Conservation (phyloP, 1,139 yeast genomes). For the Debaryomyces udenii region DNA sequence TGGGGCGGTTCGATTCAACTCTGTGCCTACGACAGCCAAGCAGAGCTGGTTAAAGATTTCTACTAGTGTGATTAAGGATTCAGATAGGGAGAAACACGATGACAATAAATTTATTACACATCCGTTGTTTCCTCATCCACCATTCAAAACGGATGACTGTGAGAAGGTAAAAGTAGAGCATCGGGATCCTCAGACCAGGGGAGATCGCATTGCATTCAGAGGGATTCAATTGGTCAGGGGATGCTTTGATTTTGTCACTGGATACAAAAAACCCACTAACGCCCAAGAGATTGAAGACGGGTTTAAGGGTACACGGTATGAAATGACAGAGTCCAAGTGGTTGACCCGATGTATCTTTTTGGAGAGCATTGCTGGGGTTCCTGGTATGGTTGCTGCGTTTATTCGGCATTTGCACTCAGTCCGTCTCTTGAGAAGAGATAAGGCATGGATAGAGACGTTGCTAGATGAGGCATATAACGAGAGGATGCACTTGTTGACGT, state of each 20-base stretch:
- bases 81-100: constrained; percentile 29
- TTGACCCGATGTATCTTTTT: constrained; percentile 66
- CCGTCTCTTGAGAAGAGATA: constrained; percentile 63
- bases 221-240: constrained; percentile 50
- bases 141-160: constrained; percentile 50
- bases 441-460: constrained; percentile 77
- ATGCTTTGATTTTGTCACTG: constrained; percentile 64
- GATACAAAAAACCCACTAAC: constrained; percentile 57
- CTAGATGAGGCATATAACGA: constrained; percentile 80
- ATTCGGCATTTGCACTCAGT: constrained; percentile 66
- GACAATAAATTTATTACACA: constrained; percentile 39
- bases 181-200: constrained; percentile 47
- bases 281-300: constrained; percentile 35
- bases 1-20: constrained; percentile 2
- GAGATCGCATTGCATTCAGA: constrained; percentile 57
- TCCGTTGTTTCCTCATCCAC: constrained; percentile 62
- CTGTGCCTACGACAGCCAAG: constrained; percentile 2
- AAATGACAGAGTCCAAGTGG: constrained; percentile 70
- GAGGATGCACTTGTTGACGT: constrained; percentile 75
- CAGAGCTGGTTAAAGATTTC: constrained; percentile 24
- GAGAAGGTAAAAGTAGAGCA: constrained; percentile 53
- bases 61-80: constrained; percentile 31
- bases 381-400: constrained; percentile 77
- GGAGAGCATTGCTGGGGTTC: constrained; percentile 78
- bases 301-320: constrained; percentile 49